Evolutionary conservation across 2,329 filamentous ascomycete species (phyloP).

Genomic region (Trichoderma lentiforme): DNA sequence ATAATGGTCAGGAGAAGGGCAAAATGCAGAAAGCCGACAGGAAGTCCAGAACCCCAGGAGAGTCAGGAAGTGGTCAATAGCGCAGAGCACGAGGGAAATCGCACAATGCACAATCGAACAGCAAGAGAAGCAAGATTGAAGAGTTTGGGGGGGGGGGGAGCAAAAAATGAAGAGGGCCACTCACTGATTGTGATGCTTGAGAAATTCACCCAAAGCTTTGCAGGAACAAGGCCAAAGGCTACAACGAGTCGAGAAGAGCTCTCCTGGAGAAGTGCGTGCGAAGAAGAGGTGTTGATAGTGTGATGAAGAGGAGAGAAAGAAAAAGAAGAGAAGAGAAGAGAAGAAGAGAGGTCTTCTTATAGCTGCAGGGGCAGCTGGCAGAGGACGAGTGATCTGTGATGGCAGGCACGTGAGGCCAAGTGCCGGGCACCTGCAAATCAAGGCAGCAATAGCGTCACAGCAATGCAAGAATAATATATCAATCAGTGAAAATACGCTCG

Average conservation of each 20-base stretch:
- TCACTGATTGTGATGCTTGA: neutral
- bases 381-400: slow-evolving; percentile 5
- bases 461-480: neutral
- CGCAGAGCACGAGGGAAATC: no score
- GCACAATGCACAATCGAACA: neutral
- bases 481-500: neutral
- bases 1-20: neutral
- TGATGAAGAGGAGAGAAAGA: slow-evolving; percentile 7
- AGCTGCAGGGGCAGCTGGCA: neutral
- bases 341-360: slow-evolving; percentile 8
- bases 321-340: slow-evolving; percentile 1
- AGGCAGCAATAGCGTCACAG: neutral
- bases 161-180: neutral
- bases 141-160: neutral
- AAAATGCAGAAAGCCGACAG: neutral
- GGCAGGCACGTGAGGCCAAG: slow-evolving; percentile 5
- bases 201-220: neutral
- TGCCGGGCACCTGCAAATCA: slow-evolving; percentile 1
- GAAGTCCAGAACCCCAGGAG: neutral
- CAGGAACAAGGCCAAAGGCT: neutral
- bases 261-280: neutral
- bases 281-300: neutral
- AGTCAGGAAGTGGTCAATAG: neutral
- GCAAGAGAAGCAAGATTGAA: neutral
- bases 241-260: neutral